Conservation (phyloP, 2,329 filamentous ascomycete genomes). For the Exophiala lecanii-corni region DNA sequence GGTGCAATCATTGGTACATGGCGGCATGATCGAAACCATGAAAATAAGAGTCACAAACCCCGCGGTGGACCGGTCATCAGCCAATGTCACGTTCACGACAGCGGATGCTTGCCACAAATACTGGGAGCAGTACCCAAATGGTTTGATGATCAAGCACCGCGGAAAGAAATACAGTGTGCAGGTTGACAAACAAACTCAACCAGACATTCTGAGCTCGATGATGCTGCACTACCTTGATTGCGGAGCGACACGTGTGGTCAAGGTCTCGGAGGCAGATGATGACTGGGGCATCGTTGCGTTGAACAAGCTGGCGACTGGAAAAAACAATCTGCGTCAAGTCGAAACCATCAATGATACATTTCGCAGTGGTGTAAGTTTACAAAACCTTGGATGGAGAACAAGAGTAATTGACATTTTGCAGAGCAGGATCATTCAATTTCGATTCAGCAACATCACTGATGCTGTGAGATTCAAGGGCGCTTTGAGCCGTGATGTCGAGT, state of each 20-base stretch:
- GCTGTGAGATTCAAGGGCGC: slow-evolving; percentile 42
- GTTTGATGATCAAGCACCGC: slow-evolving; percentile 33
- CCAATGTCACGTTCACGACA: slow-evolving; percentile 35
- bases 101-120: slow-evolving; percentile 34
- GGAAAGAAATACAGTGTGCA: slow-evolving; percentile 31
- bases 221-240: slow-evolving; percentile 38
- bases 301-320: slow-evolving; percentile 35
- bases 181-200: slow-evolving; percentile 36
- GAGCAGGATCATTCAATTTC: slow-evolving; percentile 43
- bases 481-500: slow-evolving; percentile 39
- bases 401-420: too few species aligned
- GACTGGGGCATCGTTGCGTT: slow-evolving; percentile 37
- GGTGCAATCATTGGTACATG: slow-evolving; percentile 36
- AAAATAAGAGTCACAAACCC: slow-evolving; percentile 17
- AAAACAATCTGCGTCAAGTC: slow-evolving; percentile 35
- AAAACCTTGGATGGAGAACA: slow-evolving; percentile 2
- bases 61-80: slow-evolving; percentile 19
- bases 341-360: slow-evolving; percentile 43
- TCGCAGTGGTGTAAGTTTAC: slow-evolving; percentile 33
- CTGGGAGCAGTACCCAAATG: slow-evolving; percentile 34
- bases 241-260: slow-evolving; percentile 44
- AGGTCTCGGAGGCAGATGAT: slow-evolving; percentile 39
- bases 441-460: slow-evolving; percentile 45
- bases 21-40: slow-evolving; percentile 36
- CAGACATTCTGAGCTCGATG: slow-evolving; percentile 39